These are phyloP conservation scores for Fusarium annulatum DNA, from an alignment of 2,329 filamentous ascomycete genomes.

Conservation along the genomic window DNA sequence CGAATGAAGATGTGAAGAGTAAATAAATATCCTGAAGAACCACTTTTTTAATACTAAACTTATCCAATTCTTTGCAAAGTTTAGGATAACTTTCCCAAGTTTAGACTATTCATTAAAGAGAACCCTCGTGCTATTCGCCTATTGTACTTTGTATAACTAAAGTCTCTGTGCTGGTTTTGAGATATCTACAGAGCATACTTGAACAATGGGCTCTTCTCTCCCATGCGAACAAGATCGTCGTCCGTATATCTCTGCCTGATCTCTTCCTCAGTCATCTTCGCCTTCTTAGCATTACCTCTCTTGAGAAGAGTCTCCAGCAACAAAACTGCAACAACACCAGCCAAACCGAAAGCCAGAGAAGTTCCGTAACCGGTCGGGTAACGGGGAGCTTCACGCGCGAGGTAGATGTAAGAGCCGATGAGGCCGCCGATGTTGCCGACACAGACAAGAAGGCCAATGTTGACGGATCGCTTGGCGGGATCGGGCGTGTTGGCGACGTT, in stretches of 20 bases:
- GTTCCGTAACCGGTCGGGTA: conserved; percentile 16
- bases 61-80: not conserved
- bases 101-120: not conserved
- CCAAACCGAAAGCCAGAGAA: conserved; percentile 10
- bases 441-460: conserved; percentile 55
- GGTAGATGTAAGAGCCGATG: conserved; percentile 18
- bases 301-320: conserved; percentile 3
- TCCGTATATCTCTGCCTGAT: conserved; percentile 1
- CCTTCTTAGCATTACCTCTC: conserved; percentile 17
- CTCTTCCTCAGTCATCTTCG: conserved; percentile 2
- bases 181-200: conserved; percentile 9
- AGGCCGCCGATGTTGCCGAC: conserved; percentile 43
- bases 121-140: not conserved
- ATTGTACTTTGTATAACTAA: not conserved
- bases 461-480: conserved; percentile 54
- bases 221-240: conserved; percentile 18
- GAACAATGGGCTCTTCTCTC: conserved; percentile 20
- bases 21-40: accelerated
- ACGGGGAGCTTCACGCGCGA: conserved; percentile 9
- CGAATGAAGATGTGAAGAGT: not conserved
- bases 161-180: too few relatives aligned
- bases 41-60: not conserved
- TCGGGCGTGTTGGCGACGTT: conserved; percentile 53
- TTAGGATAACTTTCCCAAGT: not conserved
- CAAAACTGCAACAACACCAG: conserved; percentile 11